Conservation (phyloP, 257 asterid genomes). For the Jaltomata sinuosa region DNA sequence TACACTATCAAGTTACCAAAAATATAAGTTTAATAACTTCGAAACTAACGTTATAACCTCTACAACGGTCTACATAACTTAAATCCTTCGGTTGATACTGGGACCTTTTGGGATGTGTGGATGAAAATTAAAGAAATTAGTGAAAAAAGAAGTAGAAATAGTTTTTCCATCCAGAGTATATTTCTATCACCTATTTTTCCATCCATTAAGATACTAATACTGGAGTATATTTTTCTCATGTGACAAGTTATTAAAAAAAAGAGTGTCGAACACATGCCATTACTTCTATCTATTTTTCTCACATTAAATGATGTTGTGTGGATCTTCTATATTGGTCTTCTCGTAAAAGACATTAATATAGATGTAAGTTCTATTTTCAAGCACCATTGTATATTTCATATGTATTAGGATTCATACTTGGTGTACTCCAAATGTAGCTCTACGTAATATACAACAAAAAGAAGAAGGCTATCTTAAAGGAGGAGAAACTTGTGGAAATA, state of each 20-base stretch:
- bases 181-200: not conserved
- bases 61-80: no score
- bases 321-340: slow-evolving; percentile 59
- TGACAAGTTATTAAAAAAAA: slow-evolving; percentile 48
- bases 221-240: not conserved
- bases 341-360: slow-evolving; percentile 44
- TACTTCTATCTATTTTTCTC: no score
- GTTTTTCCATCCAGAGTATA: no score
- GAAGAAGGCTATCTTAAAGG: slow-evolving; percentile 2
- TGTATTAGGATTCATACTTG: slow-evolving; percentile 45
- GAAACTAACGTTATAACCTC: no score
- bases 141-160: no score
- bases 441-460: slow-evolving; percentile 27
- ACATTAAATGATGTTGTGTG: slow-evolving; percentile 62
- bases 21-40: no score
- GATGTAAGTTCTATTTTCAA: slow-evolving; percentile 31
- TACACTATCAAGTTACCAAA: not conserved
- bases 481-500: slow-evolving; percentile 10
- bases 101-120: no score
- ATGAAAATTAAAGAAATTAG: no score
- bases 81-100: no score
- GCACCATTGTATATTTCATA: slow-evolving; percentile 32
- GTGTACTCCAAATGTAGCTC: slow-evolving; percentile 40
- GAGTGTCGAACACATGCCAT: slow-evolving; percentile 63
- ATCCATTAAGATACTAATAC: not conserved